Base-by-base conservation (phyloP, 768 basidiomycete species). In the Suillus paluster region DNA sequence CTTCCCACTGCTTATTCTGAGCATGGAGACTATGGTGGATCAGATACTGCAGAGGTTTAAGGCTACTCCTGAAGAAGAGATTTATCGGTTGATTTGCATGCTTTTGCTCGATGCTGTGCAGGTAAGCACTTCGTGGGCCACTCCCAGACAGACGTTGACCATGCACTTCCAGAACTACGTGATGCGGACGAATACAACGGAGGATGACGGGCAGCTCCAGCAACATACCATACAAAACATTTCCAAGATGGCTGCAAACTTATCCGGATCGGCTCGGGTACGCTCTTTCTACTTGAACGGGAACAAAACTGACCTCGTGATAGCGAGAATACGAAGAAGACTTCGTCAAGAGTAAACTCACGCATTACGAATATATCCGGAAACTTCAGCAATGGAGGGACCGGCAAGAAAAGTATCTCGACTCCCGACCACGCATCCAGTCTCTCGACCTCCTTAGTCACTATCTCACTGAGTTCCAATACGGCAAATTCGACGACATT, bases 401-500 rank as follows among this genome's bases (percentile, higher is more conserved):
- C 72, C 87, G 86, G 68, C 97, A 94, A 72, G 97, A 99, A 73
- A 83, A 82, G 63, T 75, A 86, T 57, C 81, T 99, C 12, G 96
- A 98, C 70, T 80, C 87, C 27, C 83, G 94, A 45, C 94, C 95
- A 49, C 87, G 90, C 41, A 75, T 89, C 48, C 95, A 97, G 68
- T 87, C 94, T 5, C 79, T 99, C 60, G 95, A 97, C 64, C 80
- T 88, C 53, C 80, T 93, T 46, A 95, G 94, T 66, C 95, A 96
- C 75, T 97, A 95, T 77, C 80, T 99, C 68, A 92, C 94, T 8
- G 97, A 99, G 75, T 99, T 99, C 81, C 97, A 99, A 67, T 95
- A 98, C 75, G 89, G 88, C 70, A 97, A 95, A 73, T 95, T 97
- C 55, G 97, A 99, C 65, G 97, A 99, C 65, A 93, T 99, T 42